Conservation (phyloP, 2,329 filamentous ascomycete genomes). For the Mycosphaerella sp. region DNA sequence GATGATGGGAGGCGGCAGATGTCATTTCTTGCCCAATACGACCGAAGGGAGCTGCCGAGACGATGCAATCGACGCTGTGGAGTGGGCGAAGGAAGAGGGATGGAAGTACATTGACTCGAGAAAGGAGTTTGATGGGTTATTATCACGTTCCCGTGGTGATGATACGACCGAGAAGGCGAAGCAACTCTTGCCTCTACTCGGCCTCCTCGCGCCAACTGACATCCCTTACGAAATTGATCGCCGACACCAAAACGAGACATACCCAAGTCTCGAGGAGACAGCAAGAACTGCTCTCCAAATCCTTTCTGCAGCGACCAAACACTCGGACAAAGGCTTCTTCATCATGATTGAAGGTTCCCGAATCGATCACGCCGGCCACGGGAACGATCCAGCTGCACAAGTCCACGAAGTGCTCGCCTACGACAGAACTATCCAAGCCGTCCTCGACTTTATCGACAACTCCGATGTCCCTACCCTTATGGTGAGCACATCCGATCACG, state of each 20-base stretch:
- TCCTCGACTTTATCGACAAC: slow-evolving; percentile 75
- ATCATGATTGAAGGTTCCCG: slow-evolving; percentile 96
- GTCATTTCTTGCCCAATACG: slow-evolving; percentile 82
- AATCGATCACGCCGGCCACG: slow-evolving; percentile 84
- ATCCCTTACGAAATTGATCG: slow-evolving; percentile 94
- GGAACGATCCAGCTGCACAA: slow-evolving; percentile 51
- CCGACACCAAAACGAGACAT: slow-evolving; percentile 66
- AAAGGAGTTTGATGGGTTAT: slow-evolving; percentile 61
- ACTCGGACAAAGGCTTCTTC: slow-evolving; percentile 91
- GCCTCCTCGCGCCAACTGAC: slow-evolving; percentile 73
- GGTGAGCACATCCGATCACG: slow-evolving; percentile 89
- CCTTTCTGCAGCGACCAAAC: slow-evolving; percentile 70
- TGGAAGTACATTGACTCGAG: slow-evolving; percentile 73
- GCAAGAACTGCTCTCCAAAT: slow-evolving; percentile 71
- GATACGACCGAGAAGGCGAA: slow-evolving; percentile 54
- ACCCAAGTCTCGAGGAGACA: slow-evolving; percentile 91
- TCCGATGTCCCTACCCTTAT: slow-evolving; percentile 70
- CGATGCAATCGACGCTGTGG: slow-evolving; percentile 70
- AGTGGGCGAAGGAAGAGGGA: slow-evolving; percentile 66
- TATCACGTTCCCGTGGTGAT: too few relatives aligned
- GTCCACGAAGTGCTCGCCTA: slow-evolving; percentile 88
- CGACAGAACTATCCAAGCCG: slow-evolving; percentile 74
- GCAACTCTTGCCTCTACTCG: slow-evolving; percentile 64
- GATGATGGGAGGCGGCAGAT: slow-evolving; percentile 86
- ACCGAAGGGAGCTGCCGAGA: slow-evolving; percentile 72